These are phyloP conservation scores for Komagataella pseudopastoris DNA, from an alignment of 805 yeast genomes.

Conservation along the genomic window DNA sequence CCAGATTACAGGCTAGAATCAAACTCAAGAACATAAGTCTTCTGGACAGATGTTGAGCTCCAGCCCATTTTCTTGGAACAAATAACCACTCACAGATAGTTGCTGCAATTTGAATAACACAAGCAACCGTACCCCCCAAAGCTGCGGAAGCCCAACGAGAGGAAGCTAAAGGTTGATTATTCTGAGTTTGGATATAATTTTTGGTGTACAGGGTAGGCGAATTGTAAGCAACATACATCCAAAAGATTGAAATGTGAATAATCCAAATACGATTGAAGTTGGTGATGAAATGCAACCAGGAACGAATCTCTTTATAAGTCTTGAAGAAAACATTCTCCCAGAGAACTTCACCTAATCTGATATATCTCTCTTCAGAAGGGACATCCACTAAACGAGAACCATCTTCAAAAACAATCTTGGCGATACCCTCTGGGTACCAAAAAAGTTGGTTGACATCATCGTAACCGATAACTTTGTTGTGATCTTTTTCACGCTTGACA, in stretches of 20 bases:
- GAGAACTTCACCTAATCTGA: slow-evolving; percentile 78
- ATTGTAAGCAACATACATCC: slow-evolving; percentile 93
- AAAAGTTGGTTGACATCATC: slow-evolving; percentile 98
- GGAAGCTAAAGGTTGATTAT: slow-evolving; percentile 82
- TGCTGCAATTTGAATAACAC: slow-evolving; percentile 70
- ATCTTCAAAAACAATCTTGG: slow-evolving; percentile 82
- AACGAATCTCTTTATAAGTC: slow-evolving; percentile 89
- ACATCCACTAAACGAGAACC: slow-evolving; percentile 85
- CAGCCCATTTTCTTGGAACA: slow-evolving; percentile 98
- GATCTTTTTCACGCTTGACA: slow-evolving; percentile 77
- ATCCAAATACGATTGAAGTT: slow-evolving; percentile 98
- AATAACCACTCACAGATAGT: slow-evolving; percentile 89
- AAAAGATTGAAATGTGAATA: slow-evolving; percentile 75
- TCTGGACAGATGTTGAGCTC: slow-evolving; percentile 92
- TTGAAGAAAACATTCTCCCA: slow-evolving; percentile 92
- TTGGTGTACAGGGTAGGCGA: slow-evolving; percentile 85
- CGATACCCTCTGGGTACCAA: slow-evolving; percentile 99
- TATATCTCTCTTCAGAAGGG: slow-evolving; percentile 81
- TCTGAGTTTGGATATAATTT: slow-evolving; percentile 68
- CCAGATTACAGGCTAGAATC: slow-evolving; percentile 61
- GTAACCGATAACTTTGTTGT: slow-evolving; percentile 73
- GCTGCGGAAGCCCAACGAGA: slow-evolving; percentile 90
- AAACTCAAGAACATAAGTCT: slow-evolving; percentile 64
- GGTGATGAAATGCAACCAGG: slow-evolving; percentile 93
- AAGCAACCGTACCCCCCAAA: slow-evolving; percentile 83